These are phyloP conservation scores for Pleurotus ostreatus DNA, from an alignment of 768 basidiomycete species.

Conservation along the genomic window DNA sequence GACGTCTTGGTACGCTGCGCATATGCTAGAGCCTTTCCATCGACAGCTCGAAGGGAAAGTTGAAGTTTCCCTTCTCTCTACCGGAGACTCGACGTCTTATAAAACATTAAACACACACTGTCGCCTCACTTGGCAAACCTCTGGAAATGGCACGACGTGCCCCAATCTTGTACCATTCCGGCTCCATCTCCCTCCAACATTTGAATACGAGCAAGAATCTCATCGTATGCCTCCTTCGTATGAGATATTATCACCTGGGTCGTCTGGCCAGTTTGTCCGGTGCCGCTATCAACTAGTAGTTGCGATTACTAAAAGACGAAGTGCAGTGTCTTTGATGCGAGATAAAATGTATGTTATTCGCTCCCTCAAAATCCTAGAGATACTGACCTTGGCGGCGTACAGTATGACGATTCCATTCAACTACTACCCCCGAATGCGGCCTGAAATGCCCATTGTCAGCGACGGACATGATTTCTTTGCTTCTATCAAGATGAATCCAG, in stretches of 20 bases:
- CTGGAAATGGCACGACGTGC: slow-evolving; percentile 17
- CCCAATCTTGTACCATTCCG: slow-evolving; percentile 20
- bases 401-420: slow-evolving; percentile 10
- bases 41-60: slow-evolving; percentile 40
- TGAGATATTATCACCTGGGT: not conserved
- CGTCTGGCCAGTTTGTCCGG: slow-evolving; percentile 11
- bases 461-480: slow-evolving; percentile 4
- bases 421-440: slow-evolving; percentile 10
- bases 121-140: slow-evolving; percentile 28
- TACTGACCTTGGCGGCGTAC: slow-evolving; percentile 1
- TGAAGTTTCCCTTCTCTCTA: slow-evolving; percentile 29
- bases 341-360: not conserved
- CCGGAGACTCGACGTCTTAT: slow-evolving; percentile 30
- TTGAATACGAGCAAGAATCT: not conserved
- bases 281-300: not conserved
- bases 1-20: no score
- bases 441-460: slow-evolving; percentile 7
- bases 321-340: not conserved
- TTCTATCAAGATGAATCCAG: slow-evolving; percentile 10
- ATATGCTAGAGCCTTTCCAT: not conserved
- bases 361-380: not conserved
- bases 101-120: slow-evolving; percentile 27
- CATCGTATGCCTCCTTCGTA: slow-evolving; percentile 10
- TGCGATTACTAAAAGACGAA: not conserved
- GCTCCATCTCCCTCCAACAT: slow-evolving; percentile 8